These are phyloP conservation scores for Lepiota brunneoincarnata DNA, from an alignment of 768 basidiomycete species.

Conservation along the genomic window DNA sequence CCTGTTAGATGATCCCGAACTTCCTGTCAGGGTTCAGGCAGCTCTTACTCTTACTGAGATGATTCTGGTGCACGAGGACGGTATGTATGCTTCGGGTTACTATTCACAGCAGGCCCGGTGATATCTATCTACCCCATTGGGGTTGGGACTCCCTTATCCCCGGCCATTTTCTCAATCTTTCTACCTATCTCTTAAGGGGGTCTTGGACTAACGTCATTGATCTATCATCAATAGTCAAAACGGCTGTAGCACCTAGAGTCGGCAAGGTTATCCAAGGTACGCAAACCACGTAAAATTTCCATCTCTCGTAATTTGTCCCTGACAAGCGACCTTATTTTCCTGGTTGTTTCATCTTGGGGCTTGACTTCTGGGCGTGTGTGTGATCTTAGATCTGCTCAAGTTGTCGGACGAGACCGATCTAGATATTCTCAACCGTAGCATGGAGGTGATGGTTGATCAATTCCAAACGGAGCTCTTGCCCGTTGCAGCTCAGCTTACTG, in stretches of 20 bases:
- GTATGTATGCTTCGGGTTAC: conserved; percentile 28
- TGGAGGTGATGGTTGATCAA: conserved; percentile 84
- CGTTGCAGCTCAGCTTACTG: conserved; percentile 77
- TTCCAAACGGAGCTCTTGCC: conserved; percentile 85
- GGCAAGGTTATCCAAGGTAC: conserved; percentile 85
- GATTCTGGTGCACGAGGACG: conserved; percentile 59
- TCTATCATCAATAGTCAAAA: conserved; percentile 47
- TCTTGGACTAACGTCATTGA: neutral
- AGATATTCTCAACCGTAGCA: conserved; percentile 76
- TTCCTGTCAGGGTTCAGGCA: conserved; percentile 84
- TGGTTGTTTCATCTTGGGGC: no score
- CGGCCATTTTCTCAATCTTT: no score
- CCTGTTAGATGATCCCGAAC: conserved; percentile 73
- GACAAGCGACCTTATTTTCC: neutral
- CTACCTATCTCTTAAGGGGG: no score
- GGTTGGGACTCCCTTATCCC: no score
- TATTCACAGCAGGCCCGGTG: neutral
- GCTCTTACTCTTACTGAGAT: conserved; percentile 79
- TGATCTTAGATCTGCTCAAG: conserved; percentile 68
- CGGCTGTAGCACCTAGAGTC: conserved; percentile 69
- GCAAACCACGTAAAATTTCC: conserved; percentile 7
- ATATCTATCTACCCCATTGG: neutral
- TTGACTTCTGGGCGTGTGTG: conserved; percentile 1
- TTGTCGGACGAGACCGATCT: conserved; percentile 90
- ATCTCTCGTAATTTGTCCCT: no score